Conservation (phyloP, 2,329 filamentous ascomycete species). For the Pseudocercospora pini-densiflorae region DNA sequence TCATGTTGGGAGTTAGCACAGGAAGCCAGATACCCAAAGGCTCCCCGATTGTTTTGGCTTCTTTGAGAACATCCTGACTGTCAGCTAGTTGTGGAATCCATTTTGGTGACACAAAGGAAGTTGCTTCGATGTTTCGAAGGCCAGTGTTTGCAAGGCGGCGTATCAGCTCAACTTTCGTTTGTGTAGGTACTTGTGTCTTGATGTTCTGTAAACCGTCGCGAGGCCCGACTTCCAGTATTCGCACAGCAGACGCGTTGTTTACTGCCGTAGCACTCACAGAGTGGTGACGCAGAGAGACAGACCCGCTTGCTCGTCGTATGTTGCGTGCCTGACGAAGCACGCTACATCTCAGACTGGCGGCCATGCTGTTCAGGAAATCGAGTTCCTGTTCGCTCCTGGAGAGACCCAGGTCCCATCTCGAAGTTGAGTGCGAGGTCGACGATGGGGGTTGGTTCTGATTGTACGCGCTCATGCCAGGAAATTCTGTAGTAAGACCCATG, state of each 20-base stretch:
- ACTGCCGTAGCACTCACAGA: background rate
- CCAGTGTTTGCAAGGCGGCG: slow-evolving; percentile 53
- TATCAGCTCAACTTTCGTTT: slow-evolving; percentile 57
- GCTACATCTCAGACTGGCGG: slow-evolving; percentile 8
- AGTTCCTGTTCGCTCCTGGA: background rate
- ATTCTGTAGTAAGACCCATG: background rate
- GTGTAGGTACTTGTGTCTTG: slow-evolving; percentile 52
- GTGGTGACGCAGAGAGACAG: slow-evolving; percentile 2
- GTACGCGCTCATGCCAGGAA: slow-evolving; percentile 11
- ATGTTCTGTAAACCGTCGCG: slow-evolving; percentile 61
- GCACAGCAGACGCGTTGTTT: slow-evolving; percentile 6
- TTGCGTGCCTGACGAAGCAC: slow-evolving; percentile 9
- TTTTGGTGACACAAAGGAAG: slow-evolving; percentile 59
- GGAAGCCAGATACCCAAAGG: slow-evolving; percentile 32
- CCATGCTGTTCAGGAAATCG: slow-evolving; percentile 13
- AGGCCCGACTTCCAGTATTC: slow-evolving; percentile 57
- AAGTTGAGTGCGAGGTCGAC: background rate
- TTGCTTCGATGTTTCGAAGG: slow-evolving; percentile 56
- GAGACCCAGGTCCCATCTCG: background rate
- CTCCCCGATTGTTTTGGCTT: slow-evolving; percentile 16
- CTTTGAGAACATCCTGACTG: slow-evolving; percentile 26
- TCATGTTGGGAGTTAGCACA: slow-evolving; percentile 48
- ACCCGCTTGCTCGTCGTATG: background rate
- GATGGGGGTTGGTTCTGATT: slow-evolving; percentile 3
- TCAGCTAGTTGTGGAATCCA: slow-evolving; percentile 56